Evolutionary conservation across 228 moss, liverwort and hornwort genomes (phyloP).

Genomic region (Sphagnum magellanicum): DNA sequence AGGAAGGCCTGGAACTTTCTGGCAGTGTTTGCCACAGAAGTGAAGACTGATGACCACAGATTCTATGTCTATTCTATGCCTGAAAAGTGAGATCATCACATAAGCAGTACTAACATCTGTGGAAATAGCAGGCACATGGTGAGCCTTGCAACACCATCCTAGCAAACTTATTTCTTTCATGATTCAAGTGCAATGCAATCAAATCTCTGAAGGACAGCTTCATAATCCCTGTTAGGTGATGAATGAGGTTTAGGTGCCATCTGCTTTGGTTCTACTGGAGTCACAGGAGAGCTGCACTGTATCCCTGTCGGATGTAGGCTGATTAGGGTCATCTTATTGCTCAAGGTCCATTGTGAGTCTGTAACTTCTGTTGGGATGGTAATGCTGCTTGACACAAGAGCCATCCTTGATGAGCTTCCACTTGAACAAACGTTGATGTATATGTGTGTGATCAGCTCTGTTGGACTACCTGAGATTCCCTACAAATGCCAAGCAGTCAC

Average conservation of each 20-base stretch:
- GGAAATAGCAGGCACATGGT: no score
- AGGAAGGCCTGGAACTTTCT: no score
- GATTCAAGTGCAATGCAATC: constrained; percentile 19
- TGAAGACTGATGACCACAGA: no score
- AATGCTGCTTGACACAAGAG: constrained; percentile 59
- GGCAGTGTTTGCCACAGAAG: no score
- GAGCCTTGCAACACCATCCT: neutral
- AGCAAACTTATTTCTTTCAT: constrained; percentile 6
- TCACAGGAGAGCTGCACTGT: constrained; percentile 83
- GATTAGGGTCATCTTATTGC: constrained; percentile 70
- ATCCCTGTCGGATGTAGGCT: constrained; percentile 85
- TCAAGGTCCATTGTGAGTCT: constrained; percentile 69
- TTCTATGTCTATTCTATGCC: no score
- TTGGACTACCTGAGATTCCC: constrained; percentile 50
- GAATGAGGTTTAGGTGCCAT: constrained; percentile 70
- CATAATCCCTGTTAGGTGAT: constrained; percentile 28
- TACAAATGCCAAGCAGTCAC: constrained; percentile 15
- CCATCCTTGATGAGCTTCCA: constrained; percentile 87
- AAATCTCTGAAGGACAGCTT: constrained; percentile 22
- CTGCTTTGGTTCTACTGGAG: constrained; percentile 89
- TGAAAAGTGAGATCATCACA: no score
- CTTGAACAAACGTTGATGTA: constrained; percentile 78
- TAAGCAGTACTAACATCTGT: no score
- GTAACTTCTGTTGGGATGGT: constrained; percentile 50
- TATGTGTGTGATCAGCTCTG: constrained; percentile 81